Evolutionary conservation across 352 stramenopile species (phyloP).

Genomic region (Pythium periplocum): DNA sequence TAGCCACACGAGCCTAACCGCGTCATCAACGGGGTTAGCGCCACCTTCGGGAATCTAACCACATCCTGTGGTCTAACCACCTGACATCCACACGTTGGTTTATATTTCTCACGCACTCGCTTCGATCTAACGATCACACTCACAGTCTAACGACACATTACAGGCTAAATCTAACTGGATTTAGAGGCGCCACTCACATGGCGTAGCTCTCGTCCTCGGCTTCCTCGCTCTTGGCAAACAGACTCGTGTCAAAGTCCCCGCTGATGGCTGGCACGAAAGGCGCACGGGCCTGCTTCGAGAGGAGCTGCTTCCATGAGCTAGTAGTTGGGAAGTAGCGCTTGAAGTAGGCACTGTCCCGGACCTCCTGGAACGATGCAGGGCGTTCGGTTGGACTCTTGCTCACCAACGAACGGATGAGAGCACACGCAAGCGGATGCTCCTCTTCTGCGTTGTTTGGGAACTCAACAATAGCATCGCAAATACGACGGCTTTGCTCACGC

Average conservation of each 20-base stretch:
- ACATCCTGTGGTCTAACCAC: too few species aligned
- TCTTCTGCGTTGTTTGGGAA: slow-evolving; percentile 55
- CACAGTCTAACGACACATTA: too few species aligned
- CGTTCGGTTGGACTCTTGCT: slow-evolving; percentile 43
- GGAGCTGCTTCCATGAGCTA: slow-evolving; percentile 41
- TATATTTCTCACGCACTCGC: too few species aligned
- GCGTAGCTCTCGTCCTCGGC: slow-evolving; percentile 20
- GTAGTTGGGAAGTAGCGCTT: slow-evolving; percentile 32
- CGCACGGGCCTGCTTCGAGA: slow-evolving; percentile 22
- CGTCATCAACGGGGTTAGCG: too few species aligned
- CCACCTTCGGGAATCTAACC: too few species aligned
- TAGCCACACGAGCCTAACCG: too few species aligned
- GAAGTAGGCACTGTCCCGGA: slow-evolving; percentile 47
- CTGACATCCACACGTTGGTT: too few species aligned
- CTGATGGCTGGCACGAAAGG: slow-evolving; percentile 61
- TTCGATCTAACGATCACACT: too few species aligned
- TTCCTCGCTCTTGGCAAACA: slow-evolving; percentile 48
- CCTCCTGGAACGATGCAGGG: slow-evolving; percentile 32
- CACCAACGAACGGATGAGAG: slow-evolving; percentile 41
- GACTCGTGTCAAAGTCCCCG: slow-evolving; percentile 54
- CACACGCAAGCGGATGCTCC: slow-evolving; percentile 26
- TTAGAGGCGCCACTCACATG: neutral
- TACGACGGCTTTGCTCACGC: slow-evolving; percentile 65
- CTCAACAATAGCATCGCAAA: slow-evolving; percentile 42
- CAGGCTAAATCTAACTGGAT: too few species aligned